Percentiles rank a stretch among this genome's conserved stretches.
phyloP scores from a whole-genome alignment of 2,329 filamentous ascomycete species.

The Aspergillus amoenus region DNA sequence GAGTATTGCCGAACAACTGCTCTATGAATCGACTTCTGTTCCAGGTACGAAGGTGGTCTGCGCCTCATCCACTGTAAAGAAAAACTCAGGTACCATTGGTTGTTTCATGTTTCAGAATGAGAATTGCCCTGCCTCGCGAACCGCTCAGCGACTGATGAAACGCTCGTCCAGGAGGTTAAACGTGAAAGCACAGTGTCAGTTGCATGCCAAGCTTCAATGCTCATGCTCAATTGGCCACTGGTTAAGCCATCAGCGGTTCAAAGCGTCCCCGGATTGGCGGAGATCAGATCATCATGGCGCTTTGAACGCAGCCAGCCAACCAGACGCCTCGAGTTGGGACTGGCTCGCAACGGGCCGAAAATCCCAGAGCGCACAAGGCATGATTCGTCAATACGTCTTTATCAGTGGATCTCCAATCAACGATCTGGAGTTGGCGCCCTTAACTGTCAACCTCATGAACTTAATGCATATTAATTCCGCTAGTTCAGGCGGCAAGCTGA shows the following conservation, averaged over 20 bases:
- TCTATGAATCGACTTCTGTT: neutral
- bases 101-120: neutral
- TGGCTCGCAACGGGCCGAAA: constrained; percentile 8
- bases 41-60: neutral
- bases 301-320: constrained; percentile 13
- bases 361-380: no score
- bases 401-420: no score
- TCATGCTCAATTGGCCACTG: constrained; percentile 4
- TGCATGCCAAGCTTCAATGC: constrained; percentile 26
- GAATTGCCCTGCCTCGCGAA: neutral
- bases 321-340: neutral
- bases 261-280: constrained; percentile 6
- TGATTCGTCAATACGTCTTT: no score
- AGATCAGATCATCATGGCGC: neutral
- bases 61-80: neutral
- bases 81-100: constrained; percentile 6
- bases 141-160: constrained; percentile 18
- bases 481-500: neutral
- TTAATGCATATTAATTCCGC: constrained; percentile 7
- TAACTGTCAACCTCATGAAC: constrained; percentile 12
- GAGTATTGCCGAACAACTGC: neutral
- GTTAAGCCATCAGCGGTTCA: constrained; percentile 14
- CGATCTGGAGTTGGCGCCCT: constrained; percentile 16
- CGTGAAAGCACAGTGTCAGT: constrained; percentile 10
- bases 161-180: neutral